A percentile compares a stretch with the other conserved stretches of the same genome.
phyloP scores from a whole-genome alignment of 2,329 filamentous ascomycete species.

The Raffaelea ambrosiae region DNA sequence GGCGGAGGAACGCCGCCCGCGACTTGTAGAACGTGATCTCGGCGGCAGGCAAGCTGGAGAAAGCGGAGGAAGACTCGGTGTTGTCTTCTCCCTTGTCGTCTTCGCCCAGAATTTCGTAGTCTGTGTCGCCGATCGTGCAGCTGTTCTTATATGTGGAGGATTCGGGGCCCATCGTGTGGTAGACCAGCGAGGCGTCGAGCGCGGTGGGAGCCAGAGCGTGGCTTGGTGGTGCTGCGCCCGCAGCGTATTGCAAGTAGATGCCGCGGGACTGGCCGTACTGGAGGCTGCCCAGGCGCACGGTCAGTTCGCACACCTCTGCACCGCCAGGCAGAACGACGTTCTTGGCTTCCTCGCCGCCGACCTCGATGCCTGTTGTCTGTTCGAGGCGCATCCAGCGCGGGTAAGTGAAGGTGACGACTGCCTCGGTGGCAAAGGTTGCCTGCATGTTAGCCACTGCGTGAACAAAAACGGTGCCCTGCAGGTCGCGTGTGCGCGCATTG shows the following conservation, averaged over 20 bases:
- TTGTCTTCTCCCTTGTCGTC: no score
- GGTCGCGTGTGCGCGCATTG: no score
- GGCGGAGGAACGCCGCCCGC: constrained; percentile 39
- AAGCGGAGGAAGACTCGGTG: no score
- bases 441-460: constrained; percentile 55
- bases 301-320: no score
- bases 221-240: constrained; percentile 1
- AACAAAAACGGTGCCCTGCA: constrained; percentile 45
- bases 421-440: constrained; percentile 44
- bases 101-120: neutral
- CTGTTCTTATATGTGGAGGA: neutral
- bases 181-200: constrained; percentile 27
- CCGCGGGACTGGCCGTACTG: constrained; percentile 55
- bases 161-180: constrained; percentile 18
- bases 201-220: neutral
- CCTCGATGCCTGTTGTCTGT: constrained; percentile 29
- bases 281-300: constrained; percentile 39
- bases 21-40: constrained; percentile 43
- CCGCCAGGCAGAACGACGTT: constrained; percentile 9
- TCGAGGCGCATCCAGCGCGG: constrained; percentile 25
- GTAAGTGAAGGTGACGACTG: constrained; percentile 32
- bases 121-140: neutral
- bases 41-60: constrained; percentile 16
- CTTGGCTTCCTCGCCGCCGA: constrained; percentile 22
- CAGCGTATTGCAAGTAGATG: constrained; percentile 34